Conservation (phyloP, 1,284 basidiomycete genomes). For the Agroathelia rolfsii region DNA sequence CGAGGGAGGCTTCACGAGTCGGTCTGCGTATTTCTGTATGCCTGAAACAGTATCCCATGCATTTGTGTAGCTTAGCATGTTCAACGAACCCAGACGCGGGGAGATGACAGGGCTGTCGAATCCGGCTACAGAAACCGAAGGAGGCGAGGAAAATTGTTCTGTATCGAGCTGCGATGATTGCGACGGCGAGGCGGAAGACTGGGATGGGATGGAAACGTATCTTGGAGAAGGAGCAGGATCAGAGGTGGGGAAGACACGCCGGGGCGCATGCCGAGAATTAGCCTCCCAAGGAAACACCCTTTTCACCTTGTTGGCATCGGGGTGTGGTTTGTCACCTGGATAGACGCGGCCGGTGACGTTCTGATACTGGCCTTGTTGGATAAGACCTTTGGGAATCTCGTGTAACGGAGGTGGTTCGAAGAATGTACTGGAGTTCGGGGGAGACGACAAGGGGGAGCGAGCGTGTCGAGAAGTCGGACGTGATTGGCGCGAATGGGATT, state of each 20-base stretch:
- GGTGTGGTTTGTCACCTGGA: slow-evolving; percentile 32
- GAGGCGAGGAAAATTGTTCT: slow-evolving; percentile 16
- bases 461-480: too few relatives aligned
- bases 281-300: slow-evolving; percentile 93
- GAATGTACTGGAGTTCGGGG: slow-evolving; percentile 32
- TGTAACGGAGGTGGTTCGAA: slow-evolving; percentile 50
- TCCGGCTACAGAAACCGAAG: slow-evolving; percentile 26
- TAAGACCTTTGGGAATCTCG: slow-evolving; percentile 49
- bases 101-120: slow-evolving; percentile 18
- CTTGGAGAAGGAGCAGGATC: slow-evolving; percentile 55
- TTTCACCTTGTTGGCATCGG: slow-evolving; percentile 67
- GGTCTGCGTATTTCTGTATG: slow-evolving; percentile 67
- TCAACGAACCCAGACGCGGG: slow-evolving; percentile 34
- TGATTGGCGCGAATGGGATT: too few relatives aligned
- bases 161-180: slow-evolving; percentile 23
- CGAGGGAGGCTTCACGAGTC: slow-evolving; percentile 43
- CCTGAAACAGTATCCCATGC: slow-evolving; percentile 77
- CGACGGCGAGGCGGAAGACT: slow-evolving; percentile 21
- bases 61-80: slow-evolving; percentile 58
- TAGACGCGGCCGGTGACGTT: slow-evolving; percentile 41
- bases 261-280: slow-evolving; percentile 49
- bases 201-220: slow-evolving; percentile 24
- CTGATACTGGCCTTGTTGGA: slow-evolving; percentile 53
- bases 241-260: slow-evolving; percentile 68
- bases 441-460: slow-evolving; percentile 20